Base-by-base conservation (phyloP, 768 basidiomycete genomes). In the Tulasnella sp. region DNA sequence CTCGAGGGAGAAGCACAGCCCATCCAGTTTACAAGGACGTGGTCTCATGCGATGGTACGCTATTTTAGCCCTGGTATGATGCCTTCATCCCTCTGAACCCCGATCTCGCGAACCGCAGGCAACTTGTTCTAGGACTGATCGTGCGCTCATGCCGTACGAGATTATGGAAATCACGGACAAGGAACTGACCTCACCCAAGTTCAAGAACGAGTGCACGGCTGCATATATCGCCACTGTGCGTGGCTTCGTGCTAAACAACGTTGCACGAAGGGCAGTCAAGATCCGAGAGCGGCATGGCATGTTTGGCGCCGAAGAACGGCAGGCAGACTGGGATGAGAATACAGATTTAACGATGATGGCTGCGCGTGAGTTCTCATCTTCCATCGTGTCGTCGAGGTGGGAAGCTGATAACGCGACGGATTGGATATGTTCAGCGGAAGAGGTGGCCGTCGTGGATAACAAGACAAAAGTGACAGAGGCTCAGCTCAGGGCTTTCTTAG, bases 1-100 rank as follows among this genome's bases (percentile, higher is more conserved):
- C 76, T 98, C 27, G 96, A 98, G 71, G 93, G 92, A 38, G 96
- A 97, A 65, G 88, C 89, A 8, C 87, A 88, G 63, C 96, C 96
- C 1, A 80, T 97, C 59, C 93, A 96, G 63, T 87, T 92, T 62
- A 78, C 81, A 49, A 79, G 96, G 51, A 84, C 88, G 25, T 89
- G 93, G 85, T 80, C 73, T 38, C 92, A 96, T 72, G 85, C 91
- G 59, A 75, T 76, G 67, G 91, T 88, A 68, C 8, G 24, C 66
- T 77, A 2, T 42, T 27, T 10, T 11, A 53, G 2, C 51, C 5
- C 3, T 25, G 12, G 25, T 5, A 12, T 21, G 29, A 19, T 2
- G 53, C 17, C 30, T 25, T 25, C n/a, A 27, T 17, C 19, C 19
- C 7, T 1, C 43, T 38, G 15, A 4, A 27, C 31, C n/a, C 12